Evolutionary conservation across 129 eudicot genomes (phyloP).

Genomic region (Logfia minima): DNA sequence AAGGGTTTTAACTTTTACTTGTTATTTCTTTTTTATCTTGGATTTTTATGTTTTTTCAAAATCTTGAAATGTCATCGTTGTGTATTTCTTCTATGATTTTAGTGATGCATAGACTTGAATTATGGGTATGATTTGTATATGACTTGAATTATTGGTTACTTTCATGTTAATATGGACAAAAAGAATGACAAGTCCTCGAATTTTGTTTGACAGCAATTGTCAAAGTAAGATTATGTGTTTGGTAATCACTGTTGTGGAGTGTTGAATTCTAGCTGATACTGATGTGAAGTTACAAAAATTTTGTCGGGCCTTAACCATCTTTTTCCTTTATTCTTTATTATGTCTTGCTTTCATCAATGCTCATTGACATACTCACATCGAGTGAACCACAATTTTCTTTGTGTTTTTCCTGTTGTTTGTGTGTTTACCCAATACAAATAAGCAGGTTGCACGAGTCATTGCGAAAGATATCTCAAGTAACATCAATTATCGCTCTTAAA

Average conservation of each 20-base stretch:
- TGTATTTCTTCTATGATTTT: neutral
- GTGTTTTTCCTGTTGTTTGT: neutral
- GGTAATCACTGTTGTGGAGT: neutral
- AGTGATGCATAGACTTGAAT: neutral
- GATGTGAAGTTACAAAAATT: neutral
- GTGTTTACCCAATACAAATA: neutral
- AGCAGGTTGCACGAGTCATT: too few species aligned
- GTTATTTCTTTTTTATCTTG: neutral
- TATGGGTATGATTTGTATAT: too few species aligned
- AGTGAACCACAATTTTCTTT: neutral
- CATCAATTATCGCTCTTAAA: neutral
- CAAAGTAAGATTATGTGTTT: neutral
- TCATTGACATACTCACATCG: neutral
- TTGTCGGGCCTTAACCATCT: neutral
- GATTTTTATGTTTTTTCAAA: neutral
- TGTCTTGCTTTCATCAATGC: too few species aligned
- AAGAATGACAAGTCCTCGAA: neutral
- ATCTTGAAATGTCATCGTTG: slow-evolving; percentile 12
- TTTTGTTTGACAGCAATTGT: neutral
- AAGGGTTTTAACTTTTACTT: neutral
- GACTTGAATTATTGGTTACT: neutral
- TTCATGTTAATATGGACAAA: neutral
- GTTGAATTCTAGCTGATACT: neutral
- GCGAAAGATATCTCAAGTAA: neutral
- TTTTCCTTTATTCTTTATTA: neutral